Evolutionary conservation across 768 basidiomycete species (phyloP).

Genomic region (Coprinopsis strossmayeri): DNA sequence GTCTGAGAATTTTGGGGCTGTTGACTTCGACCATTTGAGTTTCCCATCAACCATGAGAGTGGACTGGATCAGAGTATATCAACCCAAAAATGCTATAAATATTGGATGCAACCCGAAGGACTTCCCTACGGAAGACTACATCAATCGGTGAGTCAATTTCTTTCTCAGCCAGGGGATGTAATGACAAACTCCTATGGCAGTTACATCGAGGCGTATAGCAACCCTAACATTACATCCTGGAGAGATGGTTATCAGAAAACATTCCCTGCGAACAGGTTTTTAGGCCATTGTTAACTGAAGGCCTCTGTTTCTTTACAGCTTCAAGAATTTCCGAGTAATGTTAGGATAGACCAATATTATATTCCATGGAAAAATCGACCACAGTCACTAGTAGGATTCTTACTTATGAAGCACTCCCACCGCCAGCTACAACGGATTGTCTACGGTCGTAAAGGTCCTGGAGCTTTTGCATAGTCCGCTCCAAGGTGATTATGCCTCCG

Average conservation of each 20-base stretch:
- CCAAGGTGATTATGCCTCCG: conserved; percentile 75
- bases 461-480: conserved; percentile 67
- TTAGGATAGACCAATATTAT: too few species aligned
- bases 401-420: background rate
- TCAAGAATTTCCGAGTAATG: too few species aligned
- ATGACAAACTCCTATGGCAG: conserved; percentile 18
- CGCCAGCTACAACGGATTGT: background rate
- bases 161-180: background rate
- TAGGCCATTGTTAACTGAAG: conserved; percentile 39
- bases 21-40: conserved; percentile 63
- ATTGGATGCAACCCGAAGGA: conserved; percentile 79
- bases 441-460: conserved; percentile 32
- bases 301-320: too few species aligned
- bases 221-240: conserved; percentile 80
- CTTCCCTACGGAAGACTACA: conserved; percentile 80
- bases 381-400: background rate
- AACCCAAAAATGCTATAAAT: conserved; percentile 60
- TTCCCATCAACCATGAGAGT: conserved; percentile 75
- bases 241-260: conserved; percentile 52
- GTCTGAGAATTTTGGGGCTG: conserved; percentile 65
- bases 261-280: conserved; percentile 61
- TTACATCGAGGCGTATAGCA: conserved; percentile 68
- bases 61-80: conserved; percentile 91
- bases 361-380: too few species aligned
- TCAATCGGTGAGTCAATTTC: conserved; percentile 50